A percentile compares a stretch with the other conserved stretches of the same genome.
Conservation (phyloP, 345 rosid species). For the Erysimum cheiranthoides region DNA sequence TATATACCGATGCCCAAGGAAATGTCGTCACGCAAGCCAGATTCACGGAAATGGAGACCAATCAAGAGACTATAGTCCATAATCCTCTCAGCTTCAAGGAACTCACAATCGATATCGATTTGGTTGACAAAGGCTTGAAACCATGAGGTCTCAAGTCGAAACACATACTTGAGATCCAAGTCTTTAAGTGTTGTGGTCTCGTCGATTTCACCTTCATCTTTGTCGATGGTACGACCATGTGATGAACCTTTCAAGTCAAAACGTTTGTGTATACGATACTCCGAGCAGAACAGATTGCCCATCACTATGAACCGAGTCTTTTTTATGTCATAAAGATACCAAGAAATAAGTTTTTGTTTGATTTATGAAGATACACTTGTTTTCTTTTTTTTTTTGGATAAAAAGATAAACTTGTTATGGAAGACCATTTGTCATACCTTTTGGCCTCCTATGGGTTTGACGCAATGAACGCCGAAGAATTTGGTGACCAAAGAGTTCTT, state of each 20-base stretch:
- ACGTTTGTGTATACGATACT: constrained; percentile 66
- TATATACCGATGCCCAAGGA: constrained; percentile 43
- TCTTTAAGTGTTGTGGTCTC: constrained; percentile 76
- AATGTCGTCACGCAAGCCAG: constrained; percentile 48
- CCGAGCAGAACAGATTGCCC: constrained; percentile 74
- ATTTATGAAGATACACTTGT: not conserved
- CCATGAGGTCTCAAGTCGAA: constrained; percentile 60
- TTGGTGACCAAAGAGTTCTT: constrained; percentile 70
- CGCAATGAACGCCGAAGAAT: constrained; percentile 79
- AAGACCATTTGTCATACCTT: constrained; percentile 51
- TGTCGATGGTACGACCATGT: constrained; percentile 67
- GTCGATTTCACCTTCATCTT: constrained; percentile 59
- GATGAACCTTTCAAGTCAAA: constrained; percentile 82
- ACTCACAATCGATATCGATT: constrained; percentile 70
- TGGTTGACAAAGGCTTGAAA: constrained; percentile 69
- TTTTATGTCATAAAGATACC: not conserved
- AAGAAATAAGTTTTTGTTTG: not conserved
- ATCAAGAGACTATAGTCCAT: constrained; percentile 78
- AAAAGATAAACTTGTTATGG: not conserved
- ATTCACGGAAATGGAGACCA: constrained; percentile 64
- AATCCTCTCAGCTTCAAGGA: constrained; percentile 69
- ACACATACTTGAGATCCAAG: constrained; percentile 69
- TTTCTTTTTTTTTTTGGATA: no score
- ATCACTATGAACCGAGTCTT: constrained; percentile 69
- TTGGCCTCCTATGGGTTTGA: constrained; percentile 65